These are phyloP conservation scores for Geotrichum candidum DNA, from an alignment of 1,139 yeast genomes.

Conservation along the genomic window DNA sequence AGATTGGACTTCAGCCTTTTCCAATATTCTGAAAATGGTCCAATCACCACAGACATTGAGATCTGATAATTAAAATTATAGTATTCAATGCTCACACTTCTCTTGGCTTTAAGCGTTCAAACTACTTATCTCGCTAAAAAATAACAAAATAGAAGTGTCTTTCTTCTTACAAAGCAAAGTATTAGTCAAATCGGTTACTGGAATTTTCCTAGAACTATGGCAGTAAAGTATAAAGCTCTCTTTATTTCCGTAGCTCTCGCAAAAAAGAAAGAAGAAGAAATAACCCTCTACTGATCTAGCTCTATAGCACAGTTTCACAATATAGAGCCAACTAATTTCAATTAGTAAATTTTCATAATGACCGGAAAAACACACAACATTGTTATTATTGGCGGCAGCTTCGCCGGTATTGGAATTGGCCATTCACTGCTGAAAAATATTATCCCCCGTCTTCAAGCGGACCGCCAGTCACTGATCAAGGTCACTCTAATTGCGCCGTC, in stretches of 20 bases:
- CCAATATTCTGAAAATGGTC: too few relatives aligned
- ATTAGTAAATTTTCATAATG: background rate
- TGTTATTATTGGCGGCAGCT: constrained; percentile 10
- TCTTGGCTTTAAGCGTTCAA: background rate
- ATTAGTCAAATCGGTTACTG: too few relatives aligned
- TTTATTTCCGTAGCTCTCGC: too few relatives aligned
- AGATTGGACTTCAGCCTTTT: too few relatives aligned
- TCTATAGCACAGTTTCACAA: too few relatives aligned
- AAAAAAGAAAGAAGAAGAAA: too few relatives aligned
- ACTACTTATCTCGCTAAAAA: background rate
- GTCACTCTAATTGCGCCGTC: constrained; percentile 8
- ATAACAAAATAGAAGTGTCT: too few relatives aligned
- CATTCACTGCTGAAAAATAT: background rate
- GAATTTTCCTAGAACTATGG: too few relatives aligned
- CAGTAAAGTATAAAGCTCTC: too few relatives aligned
- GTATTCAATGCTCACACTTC: background rate
- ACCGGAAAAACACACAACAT: background rate
- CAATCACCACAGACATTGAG: background rate
- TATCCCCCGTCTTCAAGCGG: background rate
- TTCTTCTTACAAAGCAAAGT: too few relatives aligned
- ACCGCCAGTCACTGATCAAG: background rate
- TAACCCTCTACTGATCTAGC: too few relatives aligned
- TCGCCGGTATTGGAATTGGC: constrained; percentile 3
- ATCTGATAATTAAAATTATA: background rate
- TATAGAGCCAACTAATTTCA: background rate